Evolutionary conservation across 169 alveolate species (phyloP), one percentile per base, ranked within the genome.

Genomic region (Theileria parva): DNA sequence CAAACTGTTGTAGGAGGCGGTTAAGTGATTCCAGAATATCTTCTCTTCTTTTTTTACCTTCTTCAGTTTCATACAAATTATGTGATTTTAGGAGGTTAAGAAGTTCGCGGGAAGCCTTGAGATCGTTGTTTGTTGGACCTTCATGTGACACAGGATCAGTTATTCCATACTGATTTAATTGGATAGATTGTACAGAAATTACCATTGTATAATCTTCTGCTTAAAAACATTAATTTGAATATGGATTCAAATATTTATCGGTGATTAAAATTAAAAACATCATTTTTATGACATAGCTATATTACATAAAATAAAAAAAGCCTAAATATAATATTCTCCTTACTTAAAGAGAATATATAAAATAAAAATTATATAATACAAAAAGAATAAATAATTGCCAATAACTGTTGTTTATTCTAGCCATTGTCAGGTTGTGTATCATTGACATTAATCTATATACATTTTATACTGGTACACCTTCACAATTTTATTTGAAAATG

Each of bases 1-100:
- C 94, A 90, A 96, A 96, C 51, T 97, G 96, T 69, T 88, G 95
- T 39, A 97, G 93, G 51, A 96, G 88, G 78, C 93, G 83, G 78
- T 93, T 93, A 60, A 96, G 93, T 34, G 95, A 88, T 37, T 94
- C 97, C 71, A 96, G 89, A 11, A 96, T 95, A 59, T 87, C 90
- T 87, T 95, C 97, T 50, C 99, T 77, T 68, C 93, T 88, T 67
- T 81, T 89, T 65, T 91, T 80, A 55, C 97, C 97, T 64, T 94
- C 95, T 32, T 93, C 96, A 3, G 96, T 84, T 85, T 96, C 99
- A 84, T 81, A 96, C 19, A 94, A 86, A 84, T 95, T 90, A 27
- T 91, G 88, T 53, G 93, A 68, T 77, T 83, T 83, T 66, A 94
- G 78, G 50, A 94, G 91, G 39, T 72, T 86, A 61, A 92, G 75